Evolutionary conservation across 1,284 basidiomycete species (phyloP), one percentile per base, ranked within the genome.

Genomic region (Puccinia novopanici): DNA sequence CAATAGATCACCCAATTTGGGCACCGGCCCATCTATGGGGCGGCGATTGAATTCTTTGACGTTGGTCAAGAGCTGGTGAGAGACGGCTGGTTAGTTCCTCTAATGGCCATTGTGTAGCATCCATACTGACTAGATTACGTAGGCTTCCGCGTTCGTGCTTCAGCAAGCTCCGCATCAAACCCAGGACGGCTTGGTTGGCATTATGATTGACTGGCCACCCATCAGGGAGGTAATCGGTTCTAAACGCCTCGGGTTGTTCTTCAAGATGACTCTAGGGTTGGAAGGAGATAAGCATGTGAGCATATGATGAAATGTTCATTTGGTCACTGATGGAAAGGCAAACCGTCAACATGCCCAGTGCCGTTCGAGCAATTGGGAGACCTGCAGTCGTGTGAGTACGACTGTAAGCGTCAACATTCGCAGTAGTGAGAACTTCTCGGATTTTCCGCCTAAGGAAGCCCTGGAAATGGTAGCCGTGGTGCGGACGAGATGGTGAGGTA

Each of bases 31-130:
- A 40, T 63, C n/a, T 6, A 63, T 63, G 17, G 59, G 27, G 6
- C 24, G 24, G 24, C 59, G 19, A 34, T 63, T 63, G 59, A 63
- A 63, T 30, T 30, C 59, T 24, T 63, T 63, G 59, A 63, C 24
- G 12, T 63, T 63, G 59, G 13, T 63, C 34, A 63, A 30, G 19
- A 63, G 59, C 59, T 54, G 19, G 4, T 19, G n/a, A n/a, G n/a
- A n/a, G 5, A 10, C 12, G 8, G 52, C 22, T 15, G 5, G 9
- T 54, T 17, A 54, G 52, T 17, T 54, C 30, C 4, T 6, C n/a
- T 24, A 6, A 40, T 5, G 19, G 19, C 45, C 6, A 45, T 45
- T 45, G 15, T 6, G 45, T 8, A 8, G 6, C 6, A 54, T 12
- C 15, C 34, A 10, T 6, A 63, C 59, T 34, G 9, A 63, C 59